Percentiles rank a stretch among this genome's conserved stretches.
phyloP scores from a whole-genome alignment of 331 rosid genomes.

The Malus hybrid region DNA sequence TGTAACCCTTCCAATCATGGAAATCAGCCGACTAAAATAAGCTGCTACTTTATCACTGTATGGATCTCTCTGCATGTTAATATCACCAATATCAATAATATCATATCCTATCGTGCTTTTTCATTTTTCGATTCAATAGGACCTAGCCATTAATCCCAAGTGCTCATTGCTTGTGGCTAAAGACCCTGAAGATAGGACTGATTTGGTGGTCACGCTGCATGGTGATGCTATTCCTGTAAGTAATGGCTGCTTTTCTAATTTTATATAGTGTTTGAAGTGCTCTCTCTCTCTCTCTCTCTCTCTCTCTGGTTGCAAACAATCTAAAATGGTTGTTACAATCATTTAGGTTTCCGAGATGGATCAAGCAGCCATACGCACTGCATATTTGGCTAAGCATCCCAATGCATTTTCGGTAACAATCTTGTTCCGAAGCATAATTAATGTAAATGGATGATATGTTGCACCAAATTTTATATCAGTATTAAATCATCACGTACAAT shows the following conservation, averaged over 20 bases:
- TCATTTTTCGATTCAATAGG: constrained; percentile 34
- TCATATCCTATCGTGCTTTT: background rate
- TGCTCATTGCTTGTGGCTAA: constrained; percentile 86
- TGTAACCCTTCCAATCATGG: background rate
- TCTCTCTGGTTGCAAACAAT: background rate
- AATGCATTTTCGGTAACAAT: constrained; percentile 87
- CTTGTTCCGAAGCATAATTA: constrained; percentile 1
- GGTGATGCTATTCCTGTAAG: constrained; percentile 87
- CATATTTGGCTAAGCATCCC: constrained; percentile 82
- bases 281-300: background rate
- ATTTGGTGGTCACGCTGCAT: constrained; percentile 72
- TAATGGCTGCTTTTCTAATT: constrained; percentile 11
- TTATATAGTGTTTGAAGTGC: background rate
- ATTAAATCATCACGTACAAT: constrained; percentile 9
- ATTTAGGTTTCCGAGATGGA: constrained; percentile 72
- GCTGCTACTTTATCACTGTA: background rate
- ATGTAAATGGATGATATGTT: background rate
- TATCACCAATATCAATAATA: background rate
- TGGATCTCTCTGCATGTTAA: background rate
- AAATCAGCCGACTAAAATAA: background rate
- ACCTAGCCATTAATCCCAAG: constrained; percentile 60
- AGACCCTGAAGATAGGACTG: constrained; percentile 91
- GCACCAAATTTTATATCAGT: background rate
- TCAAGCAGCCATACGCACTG: constrained; percentile 50
- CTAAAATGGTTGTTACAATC: background rate